Evolutionary conservation across 148 eudicot genomes (phyloP), one percentile per base, ranked within the genome.

Genomic region (Spergularia marina): DNA sequence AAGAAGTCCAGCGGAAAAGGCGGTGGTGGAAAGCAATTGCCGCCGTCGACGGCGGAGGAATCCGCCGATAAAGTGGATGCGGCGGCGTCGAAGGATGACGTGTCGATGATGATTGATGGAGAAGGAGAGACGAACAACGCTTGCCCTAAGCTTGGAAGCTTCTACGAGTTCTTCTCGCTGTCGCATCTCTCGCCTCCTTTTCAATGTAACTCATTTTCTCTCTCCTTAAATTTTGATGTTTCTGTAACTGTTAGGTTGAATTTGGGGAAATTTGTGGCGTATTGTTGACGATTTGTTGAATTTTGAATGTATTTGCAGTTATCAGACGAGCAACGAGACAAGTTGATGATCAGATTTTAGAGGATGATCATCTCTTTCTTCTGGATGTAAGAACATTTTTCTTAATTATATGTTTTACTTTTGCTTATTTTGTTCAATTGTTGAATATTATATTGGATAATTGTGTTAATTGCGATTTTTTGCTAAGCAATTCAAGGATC

Each of bases 81-180:
- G 64, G 60, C 72, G 53, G 55, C 74, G 51, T 21, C 86, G 79
- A 90, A 88, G 71, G 97, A 92, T 40, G 96, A 85, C 59, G 65
- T 76, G 34, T 72, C 89, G 66, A 71, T 70, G 81, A 72, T 84
- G 76, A 82, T 78, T 65, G 99, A 96, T 20, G 88, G 84, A 53
- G 99, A 96, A 44, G 98, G 89, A 86, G 98, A 95, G 81, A 83
- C 83, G 85, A 88, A 80, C 59, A 90, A 89, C 74, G 79, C 91
- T 54, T 89, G 88, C 75, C 99, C 97, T 17, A 92, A 87, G 88
- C 85, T 96, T 21, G 98, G 93, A 10, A 91, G 93, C 84, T 96
- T 96, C 51, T 93, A 96, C 71, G 97, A 96, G 75, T 96, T 96
- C 86, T 96, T 96, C 80, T 96, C 99, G 41, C 92, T 96, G 55